Percentiles rank a stretch among this genome's conserved stretches.
Conservation (phyloP, 106 monocot species). For the Alisma plantagoaquatica region DNA sequence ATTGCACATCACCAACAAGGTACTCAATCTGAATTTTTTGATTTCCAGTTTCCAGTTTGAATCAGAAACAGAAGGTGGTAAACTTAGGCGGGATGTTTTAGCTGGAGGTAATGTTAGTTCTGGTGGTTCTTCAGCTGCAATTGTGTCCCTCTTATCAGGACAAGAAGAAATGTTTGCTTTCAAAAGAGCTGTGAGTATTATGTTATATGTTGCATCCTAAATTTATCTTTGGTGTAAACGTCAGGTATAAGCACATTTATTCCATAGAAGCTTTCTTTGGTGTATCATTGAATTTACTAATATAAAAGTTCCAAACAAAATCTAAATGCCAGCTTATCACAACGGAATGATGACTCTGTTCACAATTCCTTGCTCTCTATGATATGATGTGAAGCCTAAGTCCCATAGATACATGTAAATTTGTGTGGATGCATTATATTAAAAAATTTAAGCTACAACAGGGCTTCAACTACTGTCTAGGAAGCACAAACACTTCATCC, state of each 20-base stretch:
- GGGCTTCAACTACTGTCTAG: no score
- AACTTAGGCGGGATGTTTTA: conserved; percentile 65
- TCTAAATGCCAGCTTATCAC: background rate
- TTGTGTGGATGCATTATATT: no score
- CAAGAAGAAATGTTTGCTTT: conserved; percentile 95
- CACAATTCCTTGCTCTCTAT: background rate
- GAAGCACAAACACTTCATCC: no score
- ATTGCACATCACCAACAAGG: no score
- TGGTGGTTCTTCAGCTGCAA: conserved; percentile 37
- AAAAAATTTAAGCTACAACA: no score
- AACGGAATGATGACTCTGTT: background rate
- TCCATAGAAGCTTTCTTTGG: background rate
- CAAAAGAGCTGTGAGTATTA: conserved; percentile 59
- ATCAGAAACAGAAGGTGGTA: conserved; percentile 64
- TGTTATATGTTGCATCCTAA: background rate
- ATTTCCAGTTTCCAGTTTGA: conserved; percentile 87
- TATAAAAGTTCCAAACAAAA: background rate
- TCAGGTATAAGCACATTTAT: no score
- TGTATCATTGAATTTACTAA: background rate
- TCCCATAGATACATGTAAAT: no score
- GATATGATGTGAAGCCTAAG: no score
- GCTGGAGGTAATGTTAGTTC: conserved; percentile 42
- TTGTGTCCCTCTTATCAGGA: conserved; percentile 61
- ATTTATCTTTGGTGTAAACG: no score
- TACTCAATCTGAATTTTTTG: background rate